Base-by-base conservation (phyloP, 163 green algal genomes). In the Trebouxia gelatinosa region DNA sequence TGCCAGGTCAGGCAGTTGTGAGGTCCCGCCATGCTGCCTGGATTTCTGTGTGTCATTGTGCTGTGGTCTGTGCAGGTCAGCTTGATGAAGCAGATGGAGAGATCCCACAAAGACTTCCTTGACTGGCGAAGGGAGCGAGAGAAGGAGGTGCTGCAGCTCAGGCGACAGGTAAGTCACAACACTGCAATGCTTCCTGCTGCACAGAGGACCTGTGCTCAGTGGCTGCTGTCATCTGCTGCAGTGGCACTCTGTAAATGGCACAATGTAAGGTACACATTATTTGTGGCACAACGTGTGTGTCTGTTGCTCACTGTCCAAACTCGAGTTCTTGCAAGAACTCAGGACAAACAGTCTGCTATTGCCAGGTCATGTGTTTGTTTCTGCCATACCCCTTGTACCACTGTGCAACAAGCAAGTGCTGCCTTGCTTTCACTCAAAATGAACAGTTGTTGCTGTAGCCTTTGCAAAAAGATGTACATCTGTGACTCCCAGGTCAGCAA, bases 71-170 rank as follows among this genome's bases (percentile, higher is more conserved):
- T 74, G 64, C 80, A 90, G 85, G 84, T 89, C 9, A 17, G 39
- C 31, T 74, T 91, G 70, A 61, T 78, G 28, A 70, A 74, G 26
- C 83, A 89, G 80, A 90, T 92, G 59, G 87, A 92, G 57, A 74
- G 82, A 38, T 83, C 78, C 34, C 43, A 78, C 37, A 86, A 85
- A 39, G 90, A 94, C 59, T 92, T 92, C 68, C 51, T 74, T 6
- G 83, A 90, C 23, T 90, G 82, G 78, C 71, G 78, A 32, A 70
- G 81, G 23, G 37, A 83, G 62, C 83, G 87, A 0, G 89, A 93
- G 70, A 84, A 78, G 50, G 90, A 95, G 79, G 68, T 94, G 43
- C 39, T 85, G 70, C 84, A 89, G 78, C 88, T 95, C 58, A 82
- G 85, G 43, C 82, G 81, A 51, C 78, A 85, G 72, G 84, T 82